These are phyloP conservation scores for Agaricales sp. DNA, from an alignment of 1,284 basidiomycete species.

Conservation along the genomic window DNA sequence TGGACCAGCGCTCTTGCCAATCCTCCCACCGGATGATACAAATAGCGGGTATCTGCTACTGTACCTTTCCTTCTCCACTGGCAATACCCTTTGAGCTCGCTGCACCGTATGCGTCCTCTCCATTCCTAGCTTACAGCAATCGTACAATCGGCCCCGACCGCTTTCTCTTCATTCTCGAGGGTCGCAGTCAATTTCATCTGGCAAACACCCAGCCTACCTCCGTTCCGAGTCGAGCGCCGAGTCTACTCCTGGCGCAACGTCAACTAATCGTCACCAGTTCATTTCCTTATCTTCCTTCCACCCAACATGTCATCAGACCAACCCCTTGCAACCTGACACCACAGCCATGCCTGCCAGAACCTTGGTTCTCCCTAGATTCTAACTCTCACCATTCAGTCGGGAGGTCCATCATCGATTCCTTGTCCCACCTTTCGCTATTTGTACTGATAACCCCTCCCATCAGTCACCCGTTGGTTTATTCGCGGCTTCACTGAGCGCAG, in stretches of 20 bases:
- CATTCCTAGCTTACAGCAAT: neutral
- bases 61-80: neutral
- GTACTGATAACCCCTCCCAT: neutral
- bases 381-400: neutral
- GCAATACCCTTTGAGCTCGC: neutral
- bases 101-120: neutral
- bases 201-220: neutral
- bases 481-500: no score
- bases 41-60: neutral
- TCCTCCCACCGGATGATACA: no score
- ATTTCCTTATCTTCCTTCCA: neutral
- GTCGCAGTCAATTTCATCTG: neutral
- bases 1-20: no score
- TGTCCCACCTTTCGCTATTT: no score
- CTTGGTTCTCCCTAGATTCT: neutral
- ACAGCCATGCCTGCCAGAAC: neutral
- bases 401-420: no score
- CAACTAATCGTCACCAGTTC: neutral
- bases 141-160: neutral
- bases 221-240: neutral
- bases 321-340: constrained; percentile 1
- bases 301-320: neutral
- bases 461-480: no score
- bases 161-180: neutral
- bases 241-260: neutral